Evolutionary conservation across 176 grass and related monocot genomes (phyloP).

Genomic region (Phragmites australis): DNA sequence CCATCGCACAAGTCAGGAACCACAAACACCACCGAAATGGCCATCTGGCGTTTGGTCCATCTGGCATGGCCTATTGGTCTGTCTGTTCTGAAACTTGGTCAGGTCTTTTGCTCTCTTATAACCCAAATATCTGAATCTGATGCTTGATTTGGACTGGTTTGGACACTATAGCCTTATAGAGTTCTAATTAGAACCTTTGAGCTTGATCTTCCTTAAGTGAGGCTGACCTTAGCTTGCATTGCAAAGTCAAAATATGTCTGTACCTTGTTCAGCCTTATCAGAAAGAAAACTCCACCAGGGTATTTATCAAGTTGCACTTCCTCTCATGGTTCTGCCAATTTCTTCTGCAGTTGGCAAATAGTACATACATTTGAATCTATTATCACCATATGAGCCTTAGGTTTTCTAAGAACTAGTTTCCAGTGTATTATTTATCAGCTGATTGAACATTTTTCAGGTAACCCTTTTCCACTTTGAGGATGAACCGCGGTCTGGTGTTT

Average conservation of each 20-base stretch:
- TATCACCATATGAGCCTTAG: constrained; percentile 8
- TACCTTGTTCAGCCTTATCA: neutral
- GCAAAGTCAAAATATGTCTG: neutral
- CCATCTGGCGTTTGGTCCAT: neutral
- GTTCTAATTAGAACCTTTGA: constrained; percentile 6
- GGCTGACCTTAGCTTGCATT: neutral
- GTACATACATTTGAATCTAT: neutral
- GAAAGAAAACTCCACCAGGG: neutral
- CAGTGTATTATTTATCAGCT: constrained; percentile 7
- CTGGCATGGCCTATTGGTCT: constrained; percentile 4
- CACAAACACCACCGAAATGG: neutral
- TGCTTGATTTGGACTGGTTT: constrained; percentile 15
- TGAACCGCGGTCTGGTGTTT: constrained; percentile 70
- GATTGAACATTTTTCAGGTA: constrained; percentile 47
- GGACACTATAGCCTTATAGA: neutral
- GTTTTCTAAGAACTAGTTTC: neutral
- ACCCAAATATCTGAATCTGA: neutral
- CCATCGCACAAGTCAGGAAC: constrained; percentile 15
- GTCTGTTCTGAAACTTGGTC: constrained; percentile 2
- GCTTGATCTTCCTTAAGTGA: neutral
- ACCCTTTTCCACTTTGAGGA: constrained; percentile 99
- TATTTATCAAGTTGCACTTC: neutral
- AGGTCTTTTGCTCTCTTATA: neutral
- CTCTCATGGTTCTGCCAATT: neutral
- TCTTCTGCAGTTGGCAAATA: neutral